A percentile compares a stretch with the other conserved stretches of the same genome.
Evolutionary conservation across 148 eudicot species (phyloP).

Genomic region (Amaranthus hypochondriacus): DNA sequence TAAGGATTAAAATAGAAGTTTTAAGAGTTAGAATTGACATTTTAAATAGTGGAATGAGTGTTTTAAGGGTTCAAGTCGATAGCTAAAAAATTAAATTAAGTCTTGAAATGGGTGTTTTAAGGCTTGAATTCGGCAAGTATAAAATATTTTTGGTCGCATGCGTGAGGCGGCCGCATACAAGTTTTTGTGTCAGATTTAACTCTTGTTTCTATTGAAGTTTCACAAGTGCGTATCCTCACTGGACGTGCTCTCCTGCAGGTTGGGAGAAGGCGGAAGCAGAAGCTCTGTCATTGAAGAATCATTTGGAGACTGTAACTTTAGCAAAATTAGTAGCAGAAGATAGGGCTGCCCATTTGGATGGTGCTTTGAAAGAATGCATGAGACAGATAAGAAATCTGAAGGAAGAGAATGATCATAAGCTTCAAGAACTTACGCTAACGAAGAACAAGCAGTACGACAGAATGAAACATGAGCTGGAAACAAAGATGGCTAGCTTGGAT

Average conservation of each 20-base stretch:
- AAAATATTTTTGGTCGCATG: too few relatives aligned
- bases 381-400: slow-evolving; percentile 81
- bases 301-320: slow-evolving; percentile 87
- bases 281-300: slow-evolving; percentile 76
- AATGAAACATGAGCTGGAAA: slow-evolving; percentile 72
- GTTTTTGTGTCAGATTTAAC: too few relatives aligned
- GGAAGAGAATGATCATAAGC: slow-evolving; percentile 79
- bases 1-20: too few relatives aligned
- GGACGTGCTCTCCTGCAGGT: slow-evolving; percentile 42
- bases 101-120: too few relatives aligned
- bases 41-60: too few relatives aligned
- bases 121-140: too few relatives aligned
- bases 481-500: slow-evolving; percentile 53
- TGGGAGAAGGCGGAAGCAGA: slow-evolving; percentile 99
- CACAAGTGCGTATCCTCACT: not conserved
- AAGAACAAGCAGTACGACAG: slow-evolving; percentile 72
- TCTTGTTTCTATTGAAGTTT: not conserved
- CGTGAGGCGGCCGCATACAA: too few relatives aligned
- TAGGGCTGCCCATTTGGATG: slow-evolving; percentile 81
- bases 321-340: slow-evolving; percentile 89
- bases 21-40: too few relatives aligned
- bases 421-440: slow-evolving; percentile 57
- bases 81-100: too few relatives aligned
- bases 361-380: slow-evolving; percentile 97
- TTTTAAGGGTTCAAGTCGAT: too few relatives aligned